Evolutionary conservation across 441 rosid species (phyloP).

Genomic region (Lepidium campestre): DNA sequence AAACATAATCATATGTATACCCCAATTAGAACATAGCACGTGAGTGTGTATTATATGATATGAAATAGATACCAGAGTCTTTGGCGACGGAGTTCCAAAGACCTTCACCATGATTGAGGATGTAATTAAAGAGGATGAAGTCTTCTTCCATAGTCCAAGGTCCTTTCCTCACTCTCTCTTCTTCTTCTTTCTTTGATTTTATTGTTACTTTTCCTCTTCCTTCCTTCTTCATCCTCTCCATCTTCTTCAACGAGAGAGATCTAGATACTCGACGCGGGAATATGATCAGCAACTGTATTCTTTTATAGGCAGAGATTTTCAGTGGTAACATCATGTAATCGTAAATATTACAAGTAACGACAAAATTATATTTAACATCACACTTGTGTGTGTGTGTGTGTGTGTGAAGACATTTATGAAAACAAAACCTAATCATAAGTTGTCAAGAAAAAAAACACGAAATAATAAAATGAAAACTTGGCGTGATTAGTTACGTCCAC

Average conservation of each 20-base stretch:
- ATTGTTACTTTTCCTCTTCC: slow-evolving; percentile 10
- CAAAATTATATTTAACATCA: too few species aligned
- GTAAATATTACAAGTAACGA: too few species aligned
- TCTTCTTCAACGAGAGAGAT: not conserved
- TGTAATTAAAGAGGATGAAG: slow-evolving; percentile 24
- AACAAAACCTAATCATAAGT: not conserved
- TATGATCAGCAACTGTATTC: slow-evolving; percentile 9
- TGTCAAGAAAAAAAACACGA: not conserved
- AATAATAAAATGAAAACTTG: slow-evolving; percentile 1
- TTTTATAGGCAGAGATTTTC: slow-evolving; percentile 7
- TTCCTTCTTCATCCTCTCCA: slow-evolving; percentile 22
- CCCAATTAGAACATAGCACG: too few species aligned
- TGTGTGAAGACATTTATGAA: not conserved
- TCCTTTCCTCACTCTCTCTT: slow-evolving; percentile 24
- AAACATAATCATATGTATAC: not conserved
- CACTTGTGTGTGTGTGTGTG: too few species aligned
- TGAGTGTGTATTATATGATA: too few species aligned
- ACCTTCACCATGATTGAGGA: slow-evolving; percentile 29
- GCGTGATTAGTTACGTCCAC: slow-evolving; percentile 22
- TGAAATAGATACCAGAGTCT: slow-evolving; percentile 22
- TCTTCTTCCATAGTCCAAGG: slow-evolving; percentile 32
- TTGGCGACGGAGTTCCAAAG: slow-evolving; percentile 31
- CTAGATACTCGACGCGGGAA: slow-evolving; percentile 16
- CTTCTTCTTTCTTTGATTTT: slow-evolving; percentile 15
- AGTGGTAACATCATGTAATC: not conserved